Evolutionary conservation across 2,329 filamentous ascomycete species (phyloP).

Genomic region (Arachnomyces sp.): DNA sequence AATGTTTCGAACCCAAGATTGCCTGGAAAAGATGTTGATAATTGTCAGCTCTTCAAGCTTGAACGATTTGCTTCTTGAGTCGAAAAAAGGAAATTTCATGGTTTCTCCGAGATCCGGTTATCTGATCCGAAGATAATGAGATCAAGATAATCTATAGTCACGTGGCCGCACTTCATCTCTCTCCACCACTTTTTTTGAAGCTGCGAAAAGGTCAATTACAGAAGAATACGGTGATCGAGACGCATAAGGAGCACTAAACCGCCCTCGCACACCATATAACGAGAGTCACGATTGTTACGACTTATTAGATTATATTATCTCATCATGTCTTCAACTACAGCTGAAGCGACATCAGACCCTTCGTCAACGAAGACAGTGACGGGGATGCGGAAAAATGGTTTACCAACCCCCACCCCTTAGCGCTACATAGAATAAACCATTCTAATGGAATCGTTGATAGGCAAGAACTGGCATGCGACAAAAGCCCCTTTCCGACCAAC

Average conservation of each 20-base stretch:
- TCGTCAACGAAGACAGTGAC: constrained; percentile 15
- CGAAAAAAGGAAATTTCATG: constrained; percentile 8
- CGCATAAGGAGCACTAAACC: no score
- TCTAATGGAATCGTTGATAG: constrained; percentile 38
- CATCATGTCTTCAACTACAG: constrained; percentile 39
- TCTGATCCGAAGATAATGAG: constrained; percentile 36
- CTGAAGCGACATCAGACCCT: constrained; percentile 19
- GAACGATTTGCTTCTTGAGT: constrained; percentile 3
- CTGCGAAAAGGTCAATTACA: no score
- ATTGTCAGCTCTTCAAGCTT: no score
- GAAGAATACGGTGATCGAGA: no score
- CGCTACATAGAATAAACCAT: neutral
- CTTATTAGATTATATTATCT: constrained; percentile 5
- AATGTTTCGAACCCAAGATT: no score
- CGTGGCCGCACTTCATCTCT: no score
- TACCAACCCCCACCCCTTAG: constrained; percentile 13
- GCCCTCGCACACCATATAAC: constrained; percentile 1
- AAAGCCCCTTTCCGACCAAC: constrained; percentile 80
- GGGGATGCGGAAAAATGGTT: constrained; percentile 81
- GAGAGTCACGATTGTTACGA: constrained; percentile 3
- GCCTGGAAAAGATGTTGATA: no score
- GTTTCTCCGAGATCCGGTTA: constrained; percentile 32
- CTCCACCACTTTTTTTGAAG: no score
- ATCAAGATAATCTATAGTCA: no score
- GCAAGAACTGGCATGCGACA: constrained; percentile 85